Conservation (phyloP, 352 stramenopile species). For the Phytophthora pini region DNA sequence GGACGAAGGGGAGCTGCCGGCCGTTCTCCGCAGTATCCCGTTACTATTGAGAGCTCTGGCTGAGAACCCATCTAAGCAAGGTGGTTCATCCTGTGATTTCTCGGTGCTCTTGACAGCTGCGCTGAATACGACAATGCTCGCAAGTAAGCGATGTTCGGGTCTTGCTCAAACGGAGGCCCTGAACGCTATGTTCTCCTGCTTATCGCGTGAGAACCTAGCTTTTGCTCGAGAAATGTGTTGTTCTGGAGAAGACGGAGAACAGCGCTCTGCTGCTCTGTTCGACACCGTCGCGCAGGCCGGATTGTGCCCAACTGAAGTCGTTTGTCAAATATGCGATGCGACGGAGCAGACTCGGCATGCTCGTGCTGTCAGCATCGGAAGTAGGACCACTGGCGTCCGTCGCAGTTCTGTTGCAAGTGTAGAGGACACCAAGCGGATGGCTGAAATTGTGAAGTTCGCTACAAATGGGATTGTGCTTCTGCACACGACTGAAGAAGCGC, state of each 20-base stretch:
- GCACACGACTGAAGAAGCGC: slow-evolving; percentile 50
- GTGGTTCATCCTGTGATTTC: slow-evolving; percentile 24
- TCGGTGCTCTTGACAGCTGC: slow-evolving; percentile 35
- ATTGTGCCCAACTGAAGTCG: slow-evolving; percentile 49
- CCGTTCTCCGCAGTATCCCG: slow-evolving; percentile 45
- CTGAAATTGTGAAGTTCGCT: slow-evolving; percentile 49
- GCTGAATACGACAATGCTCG: slow-evolving; percentile 43
- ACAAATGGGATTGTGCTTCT: slow-evolving; percentile 59
- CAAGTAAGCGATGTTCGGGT: slow-evolving; percentile 43
- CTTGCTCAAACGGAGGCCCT: slow-evolving; percentile 48
- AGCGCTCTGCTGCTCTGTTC: slow-evolving; percentile 22
- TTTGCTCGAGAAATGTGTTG: slow-evolving; percentile 30
- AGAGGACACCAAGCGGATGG: slow-evolving; percentile 37
- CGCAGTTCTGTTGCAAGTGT: slow-evolving; percentile 24
- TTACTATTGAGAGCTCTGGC: slow-evolving; percentile 38
- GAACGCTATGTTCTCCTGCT: slow-evolving; percentile 44
- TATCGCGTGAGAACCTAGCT: slow-evolving; percentile 47
- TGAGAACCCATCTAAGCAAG: slow-evolving; percentile 15
- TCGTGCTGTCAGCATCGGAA: slow-evolving; percentile 30
- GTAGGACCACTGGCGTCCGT: slow-evolving; percentile 13
- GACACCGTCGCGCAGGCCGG: slow-evolving; percentile 42
- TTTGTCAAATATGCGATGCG: slow-evolving; percentile 51
- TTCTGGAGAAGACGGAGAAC: slow-evolving; percentile 14
- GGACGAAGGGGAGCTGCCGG: slow-evolving; percentile 45
- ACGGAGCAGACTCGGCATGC: slow-evolving; percentile 39